A percentile compares a stretch with the other conserved stretches of the same genome.
Evolutionary conservation across 2,329 filamentous ascomycete species (phyloP).

Genomic region (Colletotrichum eleusines): DNA sequence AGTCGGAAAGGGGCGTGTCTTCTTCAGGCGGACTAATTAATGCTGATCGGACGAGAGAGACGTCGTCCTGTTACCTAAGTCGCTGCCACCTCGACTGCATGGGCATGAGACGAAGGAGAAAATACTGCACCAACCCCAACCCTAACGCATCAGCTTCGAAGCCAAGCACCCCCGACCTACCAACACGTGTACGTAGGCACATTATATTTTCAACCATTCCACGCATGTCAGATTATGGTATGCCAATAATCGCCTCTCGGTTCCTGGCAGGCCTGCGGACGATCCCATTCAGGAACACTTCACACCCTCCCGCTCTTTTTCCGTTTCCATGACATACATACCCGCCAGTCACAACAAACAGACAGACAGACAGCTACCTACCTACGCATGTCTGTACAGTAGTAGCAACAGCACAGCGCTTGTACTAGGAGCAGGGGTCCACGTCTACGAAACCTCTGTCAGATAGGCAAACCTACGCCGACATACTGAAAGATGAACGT

Average conservation of each 20-base stretch:
- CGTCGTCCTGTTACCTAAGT: neutral
- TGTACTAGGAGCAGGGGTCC: slow-evolving; percentile 11
- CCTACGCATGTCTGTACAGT: neutral
- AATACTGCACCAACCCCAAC: too few species aligned
- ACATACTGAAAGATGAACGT: too few species aligned
- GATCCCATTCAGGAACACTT: slow-evolving; percentile 1
- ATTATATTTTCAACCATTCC: too few species aligned
- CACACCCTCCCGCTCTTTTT: neutral
- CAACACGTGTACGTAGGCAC: neutral
- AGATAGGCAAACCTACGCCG: too few species aligned
- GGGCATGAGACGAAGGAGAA: slow-evolving; percentile 12
- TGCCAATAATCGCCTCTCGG: slow-evolving; percentile 12
- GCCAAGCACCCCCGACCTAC: neutral
- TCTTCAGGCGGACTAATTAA: slow-evolving; percentile 17
- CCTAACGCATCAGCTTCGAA: neutral
- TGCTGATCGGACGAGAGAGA: slow-evolving; percentile 25
- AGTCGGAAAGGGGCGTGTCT: neutral
- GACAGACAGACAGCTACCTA: neutral
- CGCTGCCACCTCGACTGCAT: neutral
- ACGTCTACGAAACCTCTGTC: neutral
- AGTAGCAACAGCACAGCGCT: neutral
- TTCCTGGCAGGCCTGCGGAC: slow-evolving; percentile 6
- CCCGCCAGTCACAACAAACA: neutral
- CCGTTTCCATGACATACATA: neutral
- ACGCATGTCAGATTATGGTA: neutral